A percentile compares a stretch with the other conserved stretches of the same genome.
Evolutionary conservation across 2,329 filamentous ascomycete genomes (phyloP).

Genomic region (Fusarium palustre): DNA sequence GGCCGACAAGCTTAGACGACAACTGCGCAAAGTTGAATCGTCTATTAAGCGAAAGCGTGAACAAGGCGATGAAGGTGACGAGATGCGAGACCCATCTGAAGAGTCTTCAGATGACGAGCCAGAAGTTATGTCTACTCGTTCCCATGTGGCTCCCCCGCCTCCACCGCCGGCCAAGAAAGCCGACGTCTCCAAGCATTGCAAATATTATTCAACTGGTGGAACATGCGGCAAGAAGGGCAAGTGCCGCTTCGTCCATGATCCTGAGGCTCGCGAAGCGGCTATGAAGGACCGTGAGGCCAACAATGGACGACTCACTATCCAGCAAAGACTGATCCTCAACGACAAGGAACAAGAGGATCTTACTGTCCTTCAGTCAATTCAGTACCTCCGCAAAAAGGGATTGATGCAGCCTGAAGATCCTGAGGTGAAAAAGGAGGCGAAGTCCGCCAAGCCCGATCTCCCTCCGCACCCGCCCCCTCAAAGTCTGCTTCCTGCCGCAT

Average conservation of each 20-base stretch:
- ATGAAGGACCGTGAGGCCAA: conserved; percentile 73
- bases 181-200: conserved; percentile 74
- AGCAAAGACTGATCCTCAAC: conserved; percentile 73
- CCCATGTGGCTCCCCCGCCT: conserved; percentile 48
- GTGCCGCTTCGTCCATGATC: conserved; percentile 78
- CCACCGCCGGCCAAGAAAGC: conserved; percentile 66
- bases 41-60: conserved; percentile 77
- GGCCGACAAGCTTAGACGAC: conserved; percentile 71
- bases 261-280: conserved; percentile 71
- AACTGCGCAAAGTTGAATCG: conserved; percentile 77
- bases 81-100: conserved; percentile 68
- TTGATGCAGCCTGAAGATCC: conserved; percentile 54
- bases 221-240: conserved; percentile 79
- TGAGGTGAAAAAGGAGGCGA: conserved; percentile 33
- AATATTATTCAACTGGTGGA: conserved; percentile 76
- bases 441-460: conserved; percentile 29
- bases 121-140: conserved; percentile 66
- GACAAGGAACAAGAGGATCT: conserved; percentile 77
- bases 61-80: conserved; percentile 74
- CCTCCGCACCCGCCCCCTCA: conserved; percentile 36
- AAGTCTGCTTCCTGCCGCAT: conserved; percentile 55
- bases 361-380: conserved; percentile 73
- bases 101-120: conserved; percentile 69
- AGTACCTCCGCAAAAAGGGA: conserved; percentile 72
- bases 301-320: conserved; percentile 73